Evolutionary conservation across 495 filamentous ascomycete species (phyloP).

Genomic region (Penicillium egyptiacum): DNA sequence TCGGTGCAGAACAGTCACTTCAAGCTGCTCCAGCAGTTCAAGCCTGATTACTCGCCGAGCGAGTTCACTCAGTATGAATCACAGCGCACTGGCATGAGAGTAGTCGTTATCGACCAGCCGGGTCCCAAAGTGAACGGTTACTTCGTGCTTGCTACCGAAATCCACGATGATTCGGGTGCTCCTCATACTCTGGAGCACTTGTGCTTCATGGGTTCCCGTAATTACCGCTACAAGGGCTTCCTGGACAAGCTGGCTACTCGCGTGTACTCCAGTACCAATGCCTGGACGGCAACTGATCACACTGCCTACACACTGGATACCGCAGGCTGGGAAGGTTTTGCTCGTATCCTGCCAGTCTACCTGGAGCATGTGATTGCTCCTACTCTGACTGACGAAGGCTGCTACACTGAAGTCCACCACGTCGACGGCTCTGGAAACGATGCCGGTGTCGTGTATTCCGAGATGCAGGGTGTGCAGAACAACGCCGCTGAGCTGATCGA

Average conservation of each 20-base stretch:
- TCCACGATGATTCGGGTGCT: constrained; percentile 92
- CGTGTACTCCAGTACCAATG: constrained; percentile 92
- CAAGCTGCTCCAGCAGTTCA: constrained; percentile 79
- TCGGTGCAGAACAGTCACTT: constrained; percentile 56
- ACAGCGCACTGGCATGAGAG: constrained; percentile 86
- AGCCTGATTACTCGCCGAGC: constrained; percentile 81
- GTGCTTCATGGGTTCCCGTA: constrained; percentile 96
- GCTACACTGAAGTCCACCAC: constrained; percentile 95
- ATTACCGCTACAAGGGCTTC: constrained; percentile 89
- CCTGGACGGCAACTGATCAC: constrained; percentile 90
- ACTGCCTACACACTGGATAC: constrained; percentile 96
- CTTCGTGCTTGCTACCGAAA: constrained; percentile 94
- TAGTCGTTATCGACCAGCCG: constrained; percentile 85
- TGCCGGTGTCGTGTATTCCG: constrained; percentile 96
- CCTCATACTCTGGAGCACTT: constrained; percentile 97
- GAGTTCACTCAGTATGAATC: constrained; percentile 87
- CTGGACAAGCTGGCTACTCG: constrained; percentile 90
- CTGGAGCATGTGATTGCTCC: constrained; percentile 92
- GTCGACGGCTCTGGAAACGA: constrained; percentile 90
- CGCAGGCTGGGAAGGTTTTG: constrained; percentile 95
- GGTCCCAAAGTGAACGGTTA: constrained; percentile 93
- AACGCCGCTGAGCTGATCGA: constrained; percentile 80
- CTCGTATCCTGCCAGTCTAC: constrained; percentile 91
- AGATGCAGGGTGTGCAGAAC: constrained; percentile 97
- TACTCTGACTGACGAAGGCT: constrained; percentile 86